Evolutionary conservation across 371 early-diverging fungal species (phyloP).

Genomic region (Syncephalastrum racemosum): DNA sequence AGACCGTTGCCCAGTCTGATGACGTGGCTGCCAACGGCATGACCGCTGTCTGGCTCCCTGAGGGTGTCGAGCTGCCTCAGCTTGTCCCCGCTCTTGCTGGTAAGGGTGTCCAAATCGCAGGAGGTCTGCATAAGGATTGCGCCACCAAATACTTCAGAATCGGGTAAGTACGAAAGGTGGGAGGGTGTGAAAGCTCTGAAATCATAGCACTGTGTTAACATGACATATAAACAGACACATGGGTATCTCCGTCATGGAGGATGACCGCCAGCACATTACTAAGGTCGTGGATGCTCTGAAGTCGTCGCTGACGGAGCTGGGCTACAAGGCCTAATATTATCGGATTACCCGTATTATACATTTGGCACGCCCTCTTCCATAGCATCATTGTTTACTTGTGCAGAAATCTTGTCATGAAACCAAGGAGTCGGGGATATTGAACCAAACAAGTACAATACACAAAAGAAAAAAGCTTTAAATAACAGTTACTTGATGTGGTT

Average conservation of each 20-base stretch:
- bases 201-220: no score
- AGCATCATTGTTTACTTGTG: no score
- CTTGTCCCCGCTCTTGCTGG: conserved; percentile 75
- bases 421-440: no score
- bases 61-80: conserved; percentile 74
- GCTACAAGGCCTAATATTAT: conserved; percentile 27
- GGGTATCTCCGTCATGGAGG: conserved; percentile 87
- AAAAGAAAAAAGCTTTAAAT: no score
- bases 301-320: conserved; percentile 67
- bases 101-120: conserved; percentile 89
- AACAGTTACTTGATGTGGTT: no score
- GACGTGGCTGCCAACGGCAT: conserved; percentile 87
- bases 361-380: no score
- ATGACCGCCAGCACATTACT: conserved; percentile 72
- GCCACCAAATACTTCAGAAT: conserved; percentile 93
- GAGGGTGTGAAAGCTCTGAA: no score
- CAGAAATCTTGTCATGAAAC: no score
- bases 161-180: conserved; percentile 48
- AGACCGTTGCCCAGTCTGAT: conserved; percentile 63
- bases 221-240: conserved; percentile 63
- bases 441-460: no score
- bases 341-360: no score
- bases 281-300: conserved; percentile 73
- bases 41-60: conserved; percentile 94
- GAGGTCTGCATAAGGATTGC: conserved; percentile 87